A percentile compares a stretch with the other conserved stretches of the same genome.
phyloP scores from a whole-genome alignment of 2,329 filamentous ascomycete genomes.

The Xylaria sp. region DNA sequence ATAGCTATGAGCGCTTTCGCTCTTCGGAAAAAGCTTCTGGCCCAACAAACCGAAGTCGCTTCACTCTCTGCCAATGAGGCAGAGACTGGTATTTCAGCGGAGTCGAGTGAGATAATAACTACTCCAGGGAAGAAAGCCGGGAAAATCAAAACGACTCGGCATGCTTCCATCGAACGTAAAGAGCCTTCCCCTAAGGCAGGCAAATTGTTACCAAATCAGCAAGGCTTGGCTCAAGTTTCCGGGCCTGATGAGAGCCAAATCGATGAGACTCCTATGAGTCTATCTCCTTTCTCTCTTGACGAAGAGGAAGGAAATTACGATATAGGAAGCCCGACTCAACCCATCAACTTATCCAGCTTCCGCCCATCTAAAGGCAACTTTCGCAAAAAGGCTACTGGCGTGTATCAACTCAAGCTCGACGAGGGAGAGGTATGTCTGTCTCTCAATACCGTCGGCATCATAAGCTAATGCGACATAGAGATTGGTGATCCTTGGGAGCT shows the following conservation, averaged over 20 bases:
- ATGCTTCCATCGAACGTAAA: slow-evolving; percentile 1
- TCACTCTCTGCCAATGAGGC: slow-evolving; percentile 8
- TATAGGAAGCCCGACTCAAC: slow-evolving; percentile 19
- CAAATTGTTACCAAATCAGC: neutral
- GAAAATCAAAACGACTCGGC: slow-evolving; percentile 26
- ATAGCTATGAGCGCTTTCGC: slow-evolving; percentile 59
- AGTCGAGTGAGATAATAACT: slow-evolving; percentile 9
- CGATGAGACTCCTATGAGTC: slow-evolving; percentile 15
- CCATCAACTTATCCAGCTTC: slow-evolving; percentile 47
- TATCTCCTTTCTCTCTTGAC: slow-evolving; percentile 26
- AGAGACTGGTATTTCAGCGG: slow-evolving; percentile 2
- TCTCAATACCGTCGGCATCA: slow-evolving; percentile 28
- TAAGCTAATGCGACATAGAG: slow-evolving; percentile 56
- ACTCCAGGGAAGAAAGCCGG: slow-evolving; percentile 36
- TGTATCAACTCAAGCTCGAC: slow-evolving; percentile 42
- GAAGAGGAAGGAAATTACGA: slow-evolving; percentile 26
- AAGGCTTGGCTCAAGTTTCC: neutral
- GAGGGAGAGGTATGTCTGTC: slow-evolving; percentile 47
- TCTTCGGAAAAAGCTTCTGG: slow-evolving; percentile 54
- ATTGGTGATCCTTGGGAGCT: slow-evolving; percentile 74
- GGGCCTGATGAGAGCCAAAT: neutral
- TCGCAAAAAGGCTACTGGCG: slow-evolving; percentile 42
- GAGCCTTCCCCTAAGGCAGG: neutral
- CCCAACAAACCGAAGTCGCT: slow-evolving; percentile 37
- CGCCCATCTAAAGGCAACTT: slow-evolving; percentile 45